Evolutionary conservation across 768 basidiomycete genomes (phyloP), one percentile per base, ranked within the genome.

Genomic region (Trametes punicea): DNA sequence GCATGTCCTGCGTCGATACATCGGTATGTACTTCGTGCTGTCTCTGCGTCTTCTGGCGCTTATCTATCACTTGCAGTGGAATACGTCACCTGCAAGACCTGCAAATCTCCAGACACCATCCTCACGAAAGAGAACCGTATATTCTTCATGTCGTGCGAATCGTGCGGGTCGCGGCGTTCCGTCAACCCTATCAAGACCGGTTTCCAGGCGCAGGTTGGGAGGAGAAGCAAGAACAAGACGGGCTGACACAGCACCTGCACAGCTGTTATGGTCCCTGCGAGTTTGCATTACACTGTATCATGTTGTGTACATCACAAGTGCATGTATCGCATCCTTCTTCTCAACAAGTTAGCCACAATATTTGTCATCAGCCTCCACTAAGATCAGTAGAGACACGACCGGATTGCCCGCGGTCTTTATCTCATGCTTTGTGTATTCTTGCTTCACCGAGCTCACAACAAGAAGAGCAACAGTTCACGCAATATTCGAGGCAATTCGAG

Each of bases 31-130:
- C 29, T 20, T 26, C 44, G 7, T 48, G 0, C 16, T 26, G 9
- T 48, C 18, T 33, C 40, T 9, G 18, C 15, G 9, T 15, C 10
- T 48, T 10, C 5, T 6, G 16, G 18, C 29, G 23, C 40, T 38
- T 39, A 39, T 21, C 38, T 18, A 47, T 30, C 31, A 20, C 34
- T 39, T 57, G 11, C 62, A 96, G 95, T 96, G 59, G 95, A 98
- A 76, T 98, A 98, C 73, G 96, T 98, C 58, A 95, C 95, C 34
- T 99, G 97, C 83, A 96, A 97, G 74, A 98, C 95, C 36, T 99
- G 97, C 81, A 99, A 98, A 76, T 98, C 96, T 1, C 92, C 92
- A 41, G 97, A 99, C 71, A 99, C 97, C 2, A 82, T 97, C 18
- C 82, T 99, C 33, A 87, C 89, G 26, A 99, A 98, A 74, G 95